Percentiles rank a stretch among this genome's conserved stretches.
Conservation (phyloP, 768 basidiomycete genomes). For the Ramaria sp. region DNA sequence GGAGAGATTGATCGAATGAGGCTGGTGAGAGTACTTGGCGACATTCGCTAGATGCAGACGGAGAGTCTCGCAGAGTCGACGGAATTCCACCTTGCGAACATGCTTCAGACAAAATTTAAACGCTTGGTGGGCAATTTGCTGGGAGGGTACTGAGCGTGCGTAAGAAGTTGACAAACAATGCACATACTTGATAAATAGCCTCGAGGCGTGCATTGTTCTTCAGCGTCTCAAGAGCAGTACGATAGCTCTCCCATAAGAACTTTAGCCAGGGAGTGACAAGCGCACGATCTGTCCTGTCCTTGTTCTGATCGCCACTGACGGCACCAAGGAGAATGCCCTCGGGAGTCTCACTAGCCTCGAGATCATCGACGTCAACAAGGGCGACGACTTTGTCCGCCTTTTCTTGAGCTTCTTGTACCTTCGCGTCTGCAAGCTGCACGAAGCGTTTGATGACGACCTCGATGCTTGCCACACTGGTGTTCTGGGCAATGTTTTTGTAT, state of each 20-base stretch:
- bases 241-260: slow-evolving; percentile 98
- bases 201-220: slow-evolving; percentile 94
- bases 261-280: slow-evolving; percentile 97
- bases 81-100: slow-evolving; percentile 92
- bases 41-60: slow-evolving; percentile 91
- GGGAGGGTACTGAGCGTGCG: background rate
- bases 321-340: slow-evolving; percentile 85
- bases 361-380: slow-evolving; percentile 79
- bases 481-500: slow-evolving; percentile 97
- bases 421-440: slow-evolving; percentile 67
- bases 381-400: slow-evolving; percentile 65
- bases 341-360: slow-evolving; percentile 92
- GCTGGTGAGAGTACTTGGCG: slow-evolving; percentile 89
- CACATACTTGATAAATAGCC: slow-evolving; percentile 80
- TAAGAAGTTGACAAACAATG: background rate
- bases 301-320: slow-evolving; percentile 82
- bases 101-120: slow-evolving; percentile 95
- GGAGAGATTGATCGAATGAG: slow-evolving; percentile 89
- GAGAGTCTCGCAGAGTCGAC: slow-evolving; percentile 91
- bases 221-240: slow-evolving; percentile 88
- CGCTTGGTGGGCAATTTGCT: slow-evolving; percentile 95
- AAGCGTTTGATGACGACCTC: slow-evolving; percentile 86
- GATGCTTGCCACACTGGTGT: slow-evolving; percentile 81
- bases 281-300: slow-evolving; percentile 89
- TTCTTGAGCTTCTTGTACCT: slow-evolving; percentile 79